A percentile compares a stretch with the other conserved stretches of the same genome.
Conservation (phyloP, 2,329 filamentous ascomycete genomes). For the Epicoccum nigrum region DNA sequence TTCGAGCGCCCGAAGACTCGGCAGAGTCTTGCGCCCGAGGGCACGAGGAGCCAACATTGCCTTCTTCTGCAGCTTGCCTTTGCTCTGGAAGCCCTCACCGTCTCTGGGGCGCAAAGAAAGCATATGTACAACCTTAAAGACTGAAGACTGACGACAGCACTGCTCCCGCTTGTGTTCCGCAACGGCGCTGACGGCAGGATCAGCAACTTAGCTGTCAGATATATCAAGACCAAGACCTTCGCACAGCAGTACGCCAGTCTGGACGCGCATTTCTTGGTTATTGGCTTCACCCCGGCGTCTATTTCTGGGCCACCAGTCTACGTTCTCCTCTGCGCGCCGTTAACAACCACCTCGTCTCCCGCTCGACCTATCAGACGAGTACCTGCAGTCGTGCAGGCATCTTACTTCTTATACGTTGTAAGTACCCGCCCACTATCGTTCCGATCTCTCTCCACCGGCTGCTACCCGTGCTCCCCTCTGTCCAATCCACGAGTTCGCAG, state of each 20-base stretch:
- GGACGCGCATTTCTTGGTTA: slow-evolving; percentile 39
- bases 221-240: slow-evolving; percentile 31
- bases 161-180: slow-evolving; percentile 11
- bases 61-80: slow-evolving; percentile 16
- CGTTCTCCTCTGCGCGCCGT: slow-evolving; percentile 37
- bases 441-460: slow-evolving; percentile 41
- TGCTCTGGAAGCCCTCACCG: slow-evolving; percentile 19
- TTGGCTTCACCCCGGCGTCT: slow-evolving; percentile 49
- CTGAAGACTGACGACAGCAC: slow-evolving; percentile 22
- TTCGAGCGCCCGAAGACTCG: slow-evolving; percentile 27
- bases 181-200: slow-evolving; percentile 30
- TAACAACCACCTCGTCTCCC: slow-evolving; percentile 38
- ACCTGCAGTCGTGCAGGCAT: slow-evolving; percentile 41
- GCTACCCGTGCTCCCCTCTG: slow-evolving; percentile 36
- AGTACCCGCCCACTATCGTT: slow-evolving; percentile 48
- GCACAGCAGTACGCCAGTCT: slow-evolving; percentile 39
- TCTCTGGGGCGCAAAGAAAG: slow-evolving; percentile 23
- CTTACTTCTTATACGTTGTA: slow-evolving; percentile 44
- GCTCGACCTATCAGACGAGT: slow-evolving; percentile 41
- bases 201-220: slow-evolving; percentile 37
- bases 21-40: slow-evolving; percentile 23
- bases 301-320: slow-evolving; percentile 47
- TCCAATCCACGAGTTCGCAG: slow-evolving; percentile 36
- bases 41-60: slow-evolving; percentile 28
- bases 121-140: slow-evolving; percentile 24